Base-by-base conservation (phyloP, 306 rosid genomes). In the Inga oerstediana region DNA sequence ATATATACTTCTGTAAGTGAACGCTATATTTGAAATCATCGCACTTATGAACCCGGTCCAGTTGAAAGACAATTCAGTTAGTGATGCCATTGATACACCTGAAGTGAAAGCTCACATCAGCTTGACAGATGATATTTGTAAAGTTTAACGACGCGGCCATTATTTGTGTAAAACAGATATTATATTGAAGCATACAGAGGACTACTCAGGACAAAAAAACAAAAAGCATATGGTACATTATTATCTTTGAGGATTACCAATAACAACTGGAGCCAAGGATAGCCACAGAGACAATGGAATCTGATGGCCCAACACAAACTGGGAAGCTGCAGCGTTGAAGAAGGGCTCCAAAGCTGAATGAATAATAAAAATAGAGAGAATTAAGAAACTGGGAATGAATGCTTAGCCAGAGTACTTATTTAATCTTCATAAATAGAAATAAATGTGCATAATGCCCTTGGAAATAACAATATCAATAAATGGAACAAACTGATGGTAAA, bases 61-160 rank as follows among this genome's bases (percentile, higher is more conserved):
- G 80, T 92, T 92, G 87, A 92, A 92, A 30, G 97, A 92, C 22
- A 92, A 89, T 83, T 92, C 97, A 76, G 97, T 91, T 58, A 89
- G 84, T 34, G 97, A 92, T 81, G 94, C 97, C 91, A 92, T 89
- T 69, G 97, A 91, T 51, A 92, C 97, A 85, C 97, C 97, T 92
- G 78, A 78, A 61, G 83, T 43, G 68, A 65, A 82, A 65, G 69
- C 34, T 79, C 76, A 67, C 45, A 79, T 82, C 44, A 80, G 80
- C 41, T 39, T 35, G 32, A 72, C 22, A 44, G 39, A 44, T 72
- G 6, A 45, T 44, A 66, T 13, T 24, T 43, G 43, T 73, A 37
- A 79, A 59, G 54, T 71, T 66, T 35, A 41, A 78, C 49, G 56
- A 86, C 51, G 22, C 19, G 5, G 64, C 24, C 79, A 73, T 45